A percentile compares a stretch with the other conserved stretches of the same genome.
Conservation (phyloP, 73 alveolate species). For the Paramecium tetraurelia region DNA sequence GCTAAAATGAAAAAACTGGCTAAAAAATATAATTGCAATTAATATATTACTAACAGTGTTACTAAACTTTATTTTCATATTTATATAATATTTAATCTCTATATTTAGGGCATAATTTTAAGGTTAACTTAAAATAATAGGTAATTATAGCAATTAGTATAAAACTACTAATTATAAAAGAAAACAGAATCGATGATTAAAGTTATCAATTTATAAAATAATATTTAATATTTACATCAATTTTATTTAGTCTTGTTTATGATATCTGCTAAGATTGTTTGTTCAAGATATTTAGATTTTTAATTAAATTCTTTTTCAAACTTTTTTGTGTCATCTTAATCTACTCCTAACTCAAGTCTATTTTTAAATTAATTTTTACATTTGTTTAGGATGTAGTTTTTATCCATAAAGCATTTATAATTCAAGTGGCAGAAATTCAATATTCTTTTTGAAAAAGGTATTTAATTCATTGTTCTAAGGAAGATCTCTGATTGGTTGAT, state of each 20-base stretch:
- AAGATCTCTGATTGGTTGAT: neutral
- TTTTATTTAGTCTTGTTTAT: neutral
- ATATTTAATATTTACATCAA: neutral
- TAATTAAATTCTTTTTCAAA: neutral
- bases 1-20: neutral
- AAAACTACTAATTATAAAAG: neutral
- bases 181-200: no score
- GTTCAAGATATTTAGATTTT: neutral
- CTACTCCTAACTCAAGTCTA: conserved; percentile 9
- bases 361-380: neutral
- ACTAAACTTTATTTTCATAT: neutral
- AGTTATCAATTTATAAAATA: neutral
- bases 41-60: no score
- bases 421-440: conserved; percentile 31
- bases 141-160: no score
- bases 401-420: neutral
- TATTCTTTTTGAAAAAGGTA: neutral
- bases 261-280: neutral
- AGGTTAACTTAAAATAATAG: no score
- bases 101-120: no score
- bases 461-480: neutral
- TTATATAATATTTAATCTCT: neutral
- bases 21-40: neutral
- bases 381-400: neutral
- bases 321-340: conserved; percentile 29